Evolutionary conservation across 2,329 filamentous ascomycete species (phyloP).

Genomic region (Claviceps sp.): DNA sequence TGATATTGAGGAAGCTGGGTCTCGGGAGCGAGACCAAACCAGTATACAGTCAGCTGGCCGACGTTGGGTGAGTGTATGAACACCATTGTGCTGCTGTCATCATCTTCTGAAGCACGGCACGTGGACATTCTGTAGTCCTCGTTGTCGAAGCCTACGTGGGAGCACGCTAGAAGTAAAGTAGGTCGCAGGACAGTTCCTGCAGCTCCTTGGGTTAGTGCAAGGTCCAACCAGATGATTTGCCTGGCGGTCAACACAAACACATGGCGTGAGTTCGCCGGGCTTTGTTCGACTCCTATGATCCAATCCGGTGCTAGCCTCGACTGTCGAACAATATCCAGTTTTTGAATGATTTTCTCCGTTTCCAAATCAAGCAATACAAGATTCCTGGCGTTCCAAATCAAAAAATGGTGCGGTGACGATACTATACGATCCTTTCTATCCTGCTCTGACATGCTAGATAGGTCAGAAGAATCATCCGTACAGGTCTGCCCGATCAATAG

Average conservation of each 20-base stretch:
- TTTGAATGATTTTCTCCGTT: slow-evolving; percentile 16
- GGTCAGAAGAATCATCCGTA: slow-evolving; percentile 11
- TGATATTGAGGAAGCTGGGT: slow-evolving; percentile 23
- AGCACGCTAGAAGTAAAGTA: slow-evolving; percentile 15
- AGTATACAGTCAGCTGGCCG: slow-evolving; percentile 22
- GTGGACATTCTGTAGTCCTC: slow-evolving; percentile 17
- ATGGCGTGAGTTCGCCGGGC: slow-evolving; percentile 32
- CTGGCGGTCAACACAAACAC: slow-evolving; percentile 46
- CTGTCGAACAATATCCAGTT: slow-evolving; percentile 14
- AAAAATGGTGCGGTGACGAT: slow-evolving; percentile 11
- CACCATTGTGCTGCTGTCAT: slow-evolving; percentile 15
- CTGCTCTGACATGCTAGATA: slow-evolving; percentile 6
- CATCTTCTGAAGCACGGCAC: slow-evolving; percentile 12
- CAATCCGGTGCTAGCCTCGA: slow-evolving; percentile 17
- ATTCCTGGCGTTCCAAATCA: slow-evolving; percentile 24
- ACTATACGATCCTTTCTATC: background rate
- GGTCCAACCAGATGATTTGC: slow-evolving; percentile 34
- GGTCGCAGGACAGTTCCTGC: slow-evolving; percentile 9
- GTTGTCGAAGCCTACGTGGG: slow-evolving; percentile 16
- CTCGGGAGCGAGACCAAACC: slow-evolving; percentile 16
- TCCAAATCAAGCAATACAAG: slow-evolving; percentile 25
- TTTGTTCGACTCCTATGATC: slow-evolving; percentile 43
- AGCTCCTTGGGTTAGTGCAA: slow-evolving; percentile 13
- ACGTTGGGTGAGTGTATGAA: slow-evolving; percentile 20
- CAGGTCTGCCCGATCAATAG: slow-evolving; percentile 24